Percentiles rank a stretch among this genome's conserved stretches.
These are phyloP conservation scores for Fusarium nelsonii DNA, from an alignment of 2,329 filamentous ascomycete genomes.

Conservation along the genomic window DNA sequence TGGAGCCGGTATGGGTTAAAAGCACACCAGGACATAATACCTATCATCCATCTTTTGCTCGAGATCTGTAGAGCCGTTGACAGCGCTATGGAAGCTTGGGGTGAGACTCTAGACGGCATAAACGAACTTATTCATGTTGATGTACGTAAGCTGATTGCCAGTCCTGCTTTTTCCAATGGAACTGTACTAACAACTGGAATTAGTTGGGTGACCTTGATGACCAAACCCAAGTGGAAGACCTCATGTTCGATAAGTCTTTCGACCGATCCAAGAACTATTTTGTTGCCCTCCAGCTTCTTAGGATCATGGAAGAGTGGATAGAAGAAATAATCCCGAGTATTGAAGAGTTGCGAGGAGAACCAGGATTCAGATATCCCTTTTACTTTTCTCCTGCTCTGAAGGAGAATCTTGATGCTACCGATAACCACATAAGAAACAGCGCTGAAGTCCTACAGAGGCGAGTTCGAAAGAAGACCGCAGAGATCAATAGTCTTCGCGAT, in stretches of 20 bases:
- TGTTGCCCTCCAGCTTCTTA: background rate
- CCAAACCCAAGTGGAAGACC: background rate
- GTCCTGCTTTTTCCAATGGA: too few relatives aligned
- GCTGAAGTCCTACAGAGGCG: rapidly evolving
- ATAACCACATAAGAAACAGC: background rate
- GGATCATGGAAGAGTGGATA: background rate
- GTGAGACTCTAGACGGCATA: rapidly evolving
- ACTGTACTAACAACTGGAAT: background rate
- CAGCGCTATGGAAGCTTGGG: background rate
- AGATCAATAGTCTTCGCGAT: background rate
- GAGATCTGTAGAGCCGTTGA: background rate
- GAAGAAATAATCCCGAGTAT: background rate
- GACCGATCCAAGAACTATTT: background rate
- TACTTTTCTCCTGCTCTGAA: rapidly evolving
- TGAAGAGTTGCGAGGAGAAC: background rate
- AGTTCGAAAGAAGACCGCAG: background rate
- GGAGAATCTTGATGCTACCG: background rate
- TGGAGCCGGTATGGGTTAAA: conserved; percentile 24
- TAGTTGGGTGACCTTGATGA: background rate
- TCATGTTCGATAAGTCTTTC: background rate
- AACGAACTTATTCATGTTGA: background rate
- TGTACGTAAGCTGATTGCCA: background rate
- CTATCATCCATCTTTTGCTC: background rate
- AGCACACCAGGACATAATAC: background rate
- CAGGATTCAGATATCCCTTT: too few relatives aligned